Base-by-base conservation (phyloP, 2,329 filamentous ascomycete species). In the Myriosclerotinia scirpicola region DNA sequence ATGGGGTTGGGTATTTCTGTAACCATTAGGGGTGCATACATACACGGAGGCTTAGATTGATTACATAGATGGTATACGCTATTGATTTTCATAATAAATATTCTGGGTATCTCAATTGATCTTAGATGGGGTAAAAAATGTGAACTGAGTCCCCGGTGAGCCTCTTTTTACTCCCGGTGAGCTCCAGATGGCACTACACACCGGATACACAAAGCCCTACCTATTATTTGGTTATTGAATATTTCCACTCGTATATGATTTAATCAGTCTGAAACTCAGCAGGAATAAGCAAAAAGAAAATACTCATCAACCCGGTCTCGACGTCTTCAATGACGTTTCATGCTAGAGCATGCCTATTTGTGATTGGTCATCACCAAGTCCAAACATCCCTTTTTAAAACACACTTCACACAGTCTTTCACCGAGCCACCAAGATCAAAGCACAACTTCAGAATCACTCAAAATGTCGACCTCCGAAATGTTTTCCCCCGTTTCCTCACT, bases 391-490 rank as follows among this genome's bases (percentile, higher is more conserved):
- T 26, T 60, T 36, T 53, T 59, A 61, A 65, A 65, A 65, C 64
- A 65, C 64, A 65, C 46, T 52, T 54, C 64, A 46, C 54, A 65
- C 64, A 60, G 64, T 65, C 36, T 42, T 34, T 36, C 54, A 30
- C 36, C 48, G 36, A 48, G 54, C 26, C 54, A 52, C 15, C 55
- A 52, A 65, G 54, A 65, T 65, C 64, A 65, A 65, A 65, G 64
- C 64, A 65, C 64, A 65, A 36, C 20, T 65, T 59, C 34, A 56
- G 17, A 48, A 6, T 26, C 20, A 61, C 42, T 44, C 46, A 65
- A 58, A 65, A 65, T 50, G 44, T 30, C 38, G n/a, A 61, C 40
- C 17, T 22, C 54, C 54, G 15, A 54, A 14, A 54, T 65, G 46
- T 53, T 65, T 44, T 9, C 38, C 46, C 40, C 44, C 22, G 44